phyloP scores from a whole-genome alignment of 331 rosid species.

The Rosa hybrid region DNA sequence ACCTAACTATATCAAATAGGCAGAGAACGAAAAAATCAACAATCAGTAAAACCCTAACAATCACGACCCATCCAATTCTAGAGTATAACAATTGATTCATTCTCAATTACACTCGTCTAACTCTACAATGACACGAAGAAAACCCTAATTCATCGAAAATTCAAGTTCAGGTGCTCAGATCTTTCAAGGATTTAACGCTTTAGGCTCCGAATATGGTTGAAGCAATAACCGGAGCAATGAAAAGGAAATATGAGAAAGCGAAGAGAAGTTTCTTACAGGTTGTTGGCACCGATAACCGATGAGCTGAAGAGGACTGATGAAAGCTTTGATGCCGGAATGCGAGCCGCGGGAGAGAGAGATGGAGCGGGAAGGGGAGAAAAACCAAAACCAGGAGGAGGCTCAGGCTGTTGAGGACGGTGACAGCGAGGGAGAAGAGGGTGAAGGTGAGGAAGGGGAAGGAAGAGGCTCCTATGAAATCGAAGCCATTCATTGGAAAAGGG shows the following conservation, averaged over 20 bases:
- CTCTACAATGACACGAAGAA: too few relatives aligned
- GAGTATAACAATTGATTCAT: neutral
- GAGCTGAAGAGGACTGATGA: too few relatives aligned
- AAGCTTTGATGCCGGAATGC: too few relatives aligned
- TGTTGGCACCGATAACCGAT: neutral
- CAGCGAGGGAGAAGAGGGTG: too few relatives aligned
- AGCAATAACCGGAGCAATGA: neutral
- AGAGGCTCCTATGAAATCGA: too few relatives aligned
- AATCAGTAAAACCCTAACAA: neutral
- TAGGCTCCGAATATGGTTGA: neutral
- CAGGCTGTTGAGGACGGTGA: too few relatives aligned
- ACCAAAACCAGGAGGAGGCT: too few relatives aligned
- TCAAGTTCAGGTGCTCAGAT: neutral
- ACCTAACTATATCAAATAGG: neutral
- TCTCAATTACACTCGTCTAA: neutral
- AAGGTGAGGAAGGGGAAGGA: too few relatives aligned
- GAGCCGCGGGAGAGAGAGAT: too few relatives aligned
- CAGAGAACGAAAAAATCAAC: neutral
- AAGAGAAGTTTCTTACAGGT: neutral
- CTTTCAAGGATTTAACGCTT: neutral
- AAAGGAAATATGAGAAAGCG: neutral
- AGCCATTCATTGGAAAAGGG: too few relatives aligned
- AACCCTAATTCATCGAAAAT: slow-evolving; percentile 6
- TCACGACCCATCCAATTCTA: neutral
- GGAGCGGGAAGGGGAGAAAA: too few relatives aligned